A percentile compares a stretch with the other conserved stretches of the same genome.
These are phyloP conservation scores for Populus euphratica DNA, from an alignment of 345 rosid genomes.

Conservation along the genomic window DNA sequence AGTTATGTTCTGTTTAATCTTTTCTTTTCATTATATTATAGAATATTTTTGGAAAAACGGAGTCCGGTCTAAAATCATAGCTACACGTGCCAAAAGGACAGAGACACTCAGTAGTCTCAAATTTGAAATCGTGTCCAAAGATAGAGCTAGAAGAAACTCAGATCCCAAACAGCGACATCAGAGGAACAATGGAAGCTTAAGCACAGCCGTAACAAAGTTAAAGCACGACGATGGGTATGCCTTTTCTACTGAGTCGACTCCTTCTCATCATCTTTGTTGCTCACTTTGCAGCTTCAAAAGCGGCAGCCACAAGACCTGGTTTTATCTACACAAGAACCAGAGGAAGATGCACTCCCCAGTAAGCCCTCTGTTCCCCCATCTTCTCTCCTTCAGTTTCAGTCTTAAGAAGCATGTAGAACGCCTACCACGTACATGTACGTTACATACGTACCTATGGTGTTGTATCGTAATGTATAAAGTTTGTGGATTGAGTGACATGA, in stretches of 20 bases:
- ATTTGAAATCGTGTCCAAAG: not conserved
- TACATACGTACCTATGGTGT: too few species aligned
- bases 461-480: too few species aligned
- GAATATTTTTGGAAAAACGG: not conserved
- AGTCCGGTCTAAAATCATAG: not conserved
- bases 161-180: not conserved
- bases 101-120: not conserved
- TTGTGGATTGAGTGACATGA: not conserved
- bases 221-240: not conserved
- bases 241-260: not conserved
- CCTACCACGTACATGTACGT: too few species aligned
- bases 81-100: not conserved
- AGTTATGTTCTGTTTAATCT: not conserved
- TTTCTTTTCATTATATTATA: not conserved
- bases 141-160: not conserved
- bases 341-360: constrained; percentile 90
- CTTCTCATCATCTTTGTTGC: not conserved
- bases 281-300: not conserved
- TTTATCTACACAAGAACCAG: constrained; percentile 58
- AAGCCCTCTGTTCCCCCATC: not conserved
- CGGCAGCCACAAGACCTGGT: constrained; percentile 35
- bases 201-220: not conserved
- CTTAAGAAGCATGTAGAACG: too few species aligned
- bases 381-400: not conserved
- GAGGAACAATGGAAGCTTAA: not conserved